Percentiles rank a stretch among this genome's conserved stretches.
Evolutionary conservation across 2,329 filamentous ascomycete genomes (phyloP).

Genomic region (Tolypocladium paradoxum): DNA sequence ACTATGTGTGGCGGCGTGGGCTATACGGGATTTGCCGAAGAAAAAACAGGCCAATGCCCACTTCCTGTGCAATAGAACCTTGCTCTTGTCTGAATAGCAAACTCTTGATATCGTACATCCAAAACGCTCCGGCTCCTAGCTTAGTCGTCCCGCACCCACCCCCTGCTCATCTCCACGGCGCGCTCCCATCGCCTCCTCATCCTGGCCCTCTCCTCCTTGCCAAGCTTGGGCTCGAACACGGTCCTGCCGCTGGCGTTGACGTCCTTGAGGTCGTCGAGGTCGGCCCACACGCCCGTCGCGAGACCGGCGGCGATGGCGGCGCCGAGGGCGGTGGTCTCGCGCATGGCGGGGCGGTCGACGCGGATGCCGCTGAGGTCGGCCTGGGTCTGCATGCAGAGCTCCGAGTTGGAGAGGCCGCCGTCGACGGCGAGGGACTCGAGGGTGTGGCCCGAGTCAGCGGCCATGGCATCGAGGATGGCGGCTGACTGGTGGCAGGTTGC

Average conservation of each 20-base stretch:
- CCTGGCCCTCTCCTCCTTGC: slow-evolving; percentile 23
- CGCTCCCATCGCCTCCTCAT: slow-evolving; percentile 44
- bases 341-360: slow-evolving; percentile 77
- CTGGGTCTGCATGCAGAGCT: slow-evolving; percentile 86
- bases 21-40: too few relatives aligned
- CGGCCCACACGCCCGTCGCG: slow-evolving; percentile 67
- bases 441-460: slow-evolving; percentile 67
- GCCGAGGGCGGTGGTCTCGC: slow-evolving; percentile 80
- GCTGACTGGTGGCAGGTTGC: slow-evolving; percentile 89
- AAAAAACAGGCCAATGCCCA: too few relatives aligned
- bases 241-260: slow-evolving; percentile 62
- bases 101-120: neutral
- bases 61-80: too few relatives aligned
- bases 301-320: slow-evolving; percentile 86
- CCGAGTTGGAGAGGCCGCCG: slow-evolving; percentile 80
- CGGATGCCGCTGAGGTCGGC: slow-evolving; percentile 75
- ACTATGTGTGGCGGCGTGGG: too few relatives aligned
- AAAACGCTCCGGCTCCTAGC: neutral
- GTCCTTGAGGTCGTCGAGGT: slow-evolving; percentile 60
- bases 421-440: slow-evolving; percentile 72
- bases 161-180: slow-evolving; percentile 48
- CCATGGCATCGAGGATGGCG: slow-evolving; percentile 87
- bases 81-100: too few relatives aligned
- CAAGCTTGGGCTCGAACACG: slow-evolving; percentile 58
- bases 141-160: slow-evolving; percentile 33